These are phyloP conservation scores for Pseudoneurospora amorphoporcata DNA, from an alignment of 495 filamentous ascomycete species.

Conservation along the genomic window DNA sequence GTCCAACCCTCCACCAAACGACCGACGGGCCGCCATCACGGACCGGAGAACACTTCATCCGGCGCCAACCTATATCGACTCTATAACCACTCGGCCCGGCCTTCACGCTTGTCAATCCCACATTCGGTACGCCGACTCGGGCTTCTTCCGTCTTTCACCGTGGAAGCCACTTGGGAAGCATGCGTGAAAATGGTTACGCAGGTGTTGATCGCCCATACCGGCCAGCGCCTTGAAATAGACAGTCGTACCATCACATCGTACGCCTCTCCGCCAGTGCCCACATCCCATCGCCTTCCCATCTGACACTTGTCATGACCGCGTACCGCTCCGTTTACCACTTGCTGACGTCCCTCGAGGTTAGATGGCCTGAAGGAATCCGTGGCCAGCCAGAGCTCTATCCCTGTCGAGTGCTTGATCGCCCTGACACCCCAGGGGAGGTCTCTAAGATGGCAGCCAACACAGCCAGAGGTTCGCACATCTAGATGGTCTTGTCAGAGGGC, in stretches of 20 bases:
- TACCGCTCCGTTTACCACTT: neutral
- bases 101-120: neutral
- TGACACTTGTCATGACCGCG: slow-evolving; percentile 2
- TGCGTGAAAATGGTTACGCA: slow-evolving; percentile 51
- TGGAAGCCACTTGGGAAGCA: slow-evolving; percentile 12
- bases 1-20: neutral
- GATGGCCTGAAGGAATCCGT: slow-evolving; percentile 67
- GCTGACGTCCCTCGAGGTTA: slow-evolving; percentile 16
- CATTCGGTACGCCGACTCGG: neutral
- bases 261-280: slow-evolving; percentile 18
- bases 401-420: slow-evolving; percentile 61
- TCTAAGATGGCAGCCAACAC: slow-evolving; percentile 62
- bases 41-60: neutral
- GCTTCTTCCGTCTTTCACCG: neutral
- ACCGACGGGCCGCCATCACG: neutral
- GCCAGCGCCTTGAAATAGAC: slow-evolving; percentile 69
- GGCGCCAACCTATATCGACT: neutral
- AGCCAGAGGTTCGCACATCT: slow-evolving; percentile 54
- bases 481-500: neutral
- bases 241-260: slow-evolving; percentile 59
- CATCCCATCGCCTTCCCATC: neutral
- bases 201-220: slow-evolving; percentile 81
- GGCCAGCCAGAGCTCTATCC: slow-evolving; percentile 53
- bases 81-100: neutral
- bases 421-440: slow-evolving; percentile 76